phyloP scores from a whole-genome alignment of 495 filamentous ascomycete genomes.

The Penicillium antarcticum region DNA sequence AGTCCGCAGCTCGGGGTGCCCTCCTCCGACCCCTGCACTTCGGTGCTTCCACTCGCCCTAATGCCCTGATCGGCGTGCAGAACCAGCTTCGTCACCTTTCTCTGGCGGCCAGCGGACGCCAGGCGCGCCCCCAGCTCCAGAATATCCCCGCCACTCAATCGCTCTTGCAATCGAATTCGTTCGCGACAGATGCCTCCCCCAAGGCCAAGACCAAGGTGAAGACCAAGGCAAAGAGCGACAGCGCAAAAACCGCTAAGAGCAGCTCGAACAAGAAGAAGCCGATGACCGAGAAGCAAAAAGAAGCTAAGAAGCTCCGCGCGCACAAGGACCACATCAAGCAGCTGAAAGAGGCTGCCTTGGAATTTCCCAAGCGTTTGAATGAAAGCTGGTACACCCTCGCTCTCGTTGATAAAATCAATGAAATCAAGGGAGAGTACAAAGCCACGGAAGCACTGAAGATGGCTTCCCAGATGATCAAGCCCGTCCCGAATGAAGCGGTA shows the following conservation, averaged over 20 bases:
- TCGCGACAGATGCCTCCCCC: constrained; percentile 23
- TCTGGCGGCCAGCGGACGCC: constrained; percentile 14
- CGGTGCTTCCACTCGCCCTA: constrained; percentile 21
- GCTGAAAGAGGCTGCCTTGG: constrained; percentile 33
- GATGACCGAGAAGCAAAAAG: constrained; percentile 31
- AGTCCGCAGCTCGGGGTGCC: constrained; percentile 26
- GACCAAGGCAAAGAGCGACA: constrained; percentile 15
- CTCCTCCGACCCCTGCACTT: constrained; percentile 28
- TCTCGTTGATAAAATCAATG: constrained; percentile 14
- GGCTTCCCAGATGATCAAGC: constrained; percentile 17
- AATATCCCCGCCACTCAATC: constrained; percentile 7
- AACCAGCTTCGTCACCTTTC: constrained; percentile 27
- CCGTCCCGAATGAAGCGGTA: constrained; percentile 36
- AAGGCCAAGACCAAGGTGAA: constrained; percentile 15
- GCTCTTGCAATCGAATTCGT: constrained; percentile 15
- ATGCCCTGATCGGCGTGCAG: constrained; percentile 25
- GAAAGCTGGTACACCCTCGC: constrained; percentile 20
- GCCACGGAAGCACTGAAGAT: constrained; percentile 13
- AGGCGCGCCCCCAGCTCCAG: constrained; percentile 4
- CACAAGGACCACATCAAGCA: constrained; percentile 18
- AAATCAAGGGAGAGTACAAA: constrained; percentile 1
- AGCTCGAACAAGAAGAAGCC: constrained; percentile 6
- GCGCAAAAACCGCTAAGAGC: constrained; percentile 22
- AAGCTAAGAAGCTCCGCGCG: constrained; percentile 17
- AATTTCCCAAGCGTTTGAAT: constrained; percentile 25